phyloP scores from a whole-genome alignment of 169 alveolate genomes.

The Plasmodium relictum region DNA sequence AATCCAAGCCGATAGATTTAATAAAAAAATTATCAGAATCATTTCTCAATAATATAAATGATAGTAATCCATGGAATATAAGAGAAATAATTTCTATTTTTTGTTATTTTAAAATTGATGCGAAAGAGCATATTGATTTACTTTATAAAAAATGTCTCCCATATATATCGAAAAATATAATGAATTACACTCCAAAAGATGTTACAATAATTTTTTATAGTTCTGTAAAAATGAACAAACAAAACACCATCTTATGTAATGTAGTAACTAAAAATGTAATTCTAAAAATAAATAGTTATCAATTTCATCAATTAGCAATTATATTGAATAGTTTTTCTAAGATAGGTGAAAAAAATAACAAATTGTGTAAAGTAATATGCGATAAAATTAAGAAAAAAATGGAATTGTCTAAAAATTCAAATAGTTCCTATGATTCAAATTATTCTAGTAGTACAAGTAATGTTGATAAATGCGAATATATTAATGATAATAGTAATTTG shows the following conservation, averaged over 20 bases:
- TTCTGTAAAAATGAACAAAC: slow-evolving; percentile 35
- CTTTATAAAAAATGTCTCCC: slow-evolving; percentile 59
- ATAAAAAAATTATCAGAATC: slow-evolving; percentile 34
- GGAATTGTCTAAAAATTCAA: not conserved
- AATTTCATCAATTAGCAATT: slow-evolving; percentile 59
- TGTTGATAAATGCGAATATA: not conserved
- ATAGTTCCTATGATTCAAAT: not conserved
- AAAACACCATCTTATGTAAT: slow-evolving; percentile 21
- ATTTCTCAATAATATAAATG: slow-evolving; percentile 14
- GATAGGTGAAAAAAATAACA: slow-evolving; percentile 59
- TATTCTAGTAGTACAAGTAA: not conserved
- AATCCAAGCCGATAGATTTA: slow-evolving; percentile 34
- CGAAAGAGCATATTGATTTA: slow-evolving; percentile 6
- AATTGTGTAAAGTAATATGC: slow-evolving; percentile 43
- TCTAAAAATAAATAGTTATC: slow-evolving; percentile 17
- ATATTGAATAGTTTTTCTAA: slow-evolving; percentile 29
- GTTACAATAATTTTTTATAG: slow-evolving; percentile 40
- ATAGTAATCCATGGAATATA: slow-evolving; percentile 41
- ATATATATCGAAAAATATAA: slow-evolving; percentile 27
- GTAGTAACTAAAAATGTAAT: slow-evolving; percentile 39
- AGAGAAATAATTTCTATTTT: slow-evolving; percentile 57
- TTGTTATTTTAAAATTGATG: slow-evolving; percentile 40
- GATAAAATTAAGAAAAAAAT: slow-evolving; percentile 41
- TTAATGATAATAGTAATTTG: not conserved
- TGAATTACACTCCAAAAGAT: slow-evolving; percentile 50